Evolutionary conservation across 2,329 filamentous ascomycete species (phyloP).

Genomic region (Ophiostoma quercus): DNA sequence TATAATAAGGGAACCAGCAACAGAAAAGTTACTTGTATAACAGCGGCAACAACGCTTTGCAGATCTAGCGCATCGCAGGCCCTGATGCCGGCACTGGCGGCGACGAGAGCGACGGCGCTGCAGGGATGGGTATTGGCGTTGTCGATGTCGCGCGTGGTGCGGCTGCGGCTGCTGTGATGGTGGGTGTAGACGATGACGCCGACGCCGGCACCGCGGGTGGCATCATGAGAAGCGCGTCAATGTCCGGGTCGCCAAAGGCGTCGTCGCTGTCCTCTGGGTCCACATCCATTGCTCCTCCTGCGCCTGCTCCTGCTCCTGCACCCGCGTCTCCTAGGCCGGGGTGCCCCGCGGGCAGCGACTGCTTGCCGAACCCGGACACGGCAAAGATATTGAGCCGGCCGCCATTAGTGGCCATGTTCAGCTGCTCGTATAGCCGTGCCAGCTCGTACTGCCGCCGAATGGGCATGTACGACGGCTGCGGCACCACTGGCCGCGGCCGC

Average conservation of each 20-base stretch:
- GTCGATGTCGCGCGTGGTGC: conserved; percentile 20
- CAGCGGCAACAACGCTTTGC: not conserved
- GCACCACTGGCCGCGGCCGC: conserved; percentile 71
- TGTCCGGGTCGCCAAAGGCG: conserved; percentile 54
- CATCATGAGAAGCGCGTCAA: conserved; percentile 35
- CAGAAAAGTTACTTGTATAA: not conserved
- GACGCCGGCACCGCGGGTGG: conserved; percentile 24
- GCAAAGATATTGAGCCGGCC: conserved; percentile 62
- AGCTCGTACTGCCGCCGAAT: conserved; percentile 60
- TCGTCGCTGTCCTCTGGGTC: conserved; percentile 47
- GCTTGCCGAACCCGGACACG: conserved; percentile 52
- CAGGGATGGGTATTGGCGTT: conserved; percentile 22
- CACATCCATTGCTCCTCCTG: too few species aligned
- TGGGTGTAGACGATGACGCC: not conserved
- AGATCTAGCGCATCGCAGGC: too few species aligned
- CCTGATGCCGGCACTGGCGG: conserved; percentile 1
- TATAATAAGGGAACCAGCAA: not conserved
- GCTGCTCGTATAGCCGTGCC: conserved; percentile 58
- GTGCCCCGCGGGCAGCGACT: conserved; percentile 49
- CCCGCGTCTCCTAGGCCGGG: conserved; percentile 30
- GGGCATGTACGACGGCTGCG: conserved; percentile 56
- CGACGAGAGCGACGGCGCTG: conserved; percentile 17
- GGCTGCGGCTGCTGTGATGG: conserved; percentile 10
- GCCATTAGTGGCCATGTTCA: conserved; percentile 61
- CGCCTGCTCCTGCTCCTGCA: too few species aligned